Conservation (phyloP, 1,139 yeast species). For the Yamadazyma kanchanaburiensis region DNA sequence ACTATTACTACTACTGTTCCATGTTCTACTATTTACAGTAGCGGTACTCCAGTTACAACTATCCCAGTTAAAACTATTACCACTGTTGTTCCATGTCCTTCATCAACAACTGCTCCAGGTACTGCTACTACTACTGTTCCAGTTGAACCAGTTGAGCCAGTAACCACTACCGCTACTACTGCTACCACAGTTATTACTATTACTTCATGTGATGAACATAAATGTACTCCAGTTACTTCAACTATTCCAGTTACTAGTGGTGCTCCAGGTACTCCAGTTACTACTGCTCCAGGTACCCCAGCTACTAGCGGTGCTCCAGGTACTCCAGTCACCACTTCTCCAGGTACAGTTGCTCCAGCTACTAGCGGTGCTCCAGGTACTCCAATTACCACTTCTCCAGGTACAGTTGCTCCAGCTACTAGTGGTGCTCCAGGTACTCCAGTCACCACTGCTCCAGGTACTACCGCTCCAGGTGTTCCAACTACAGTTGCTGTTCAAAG, state of each 20-base stretch:
- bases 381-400: no score
- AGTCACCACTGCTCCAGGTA: no score
- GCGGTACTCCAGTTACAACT: not conserved
- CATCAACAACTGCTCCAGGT: not conserved
- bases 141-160: no score
- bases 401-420: no score
- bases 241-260: slow-evolving; percentile 1
- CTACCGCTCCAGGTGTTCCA: no score
- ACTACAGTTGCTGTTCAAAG: no score
- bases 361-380: slow-evolving; percentile 1
- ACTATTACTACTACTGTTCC: slow-evolving; percentile 2
- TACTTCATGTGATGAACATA: no score
- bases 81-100: slow-evolving; percentile 1
- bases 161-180: slow-evolving; percentile 1
- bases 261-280: slow-evolving; percentile 1
- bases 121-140: slow-evolving; percentile 1
- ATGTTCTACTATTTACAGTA: not conserved
- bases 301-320: no score
- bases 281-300: slow-evolving; percentile 1
- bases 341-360: slow-evolving; percentile 1
- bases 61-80: not conserved
- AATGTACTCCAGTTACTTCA: no score
- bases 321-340: slow-evolving; percentile 2
- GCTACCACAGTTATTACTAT: no score
- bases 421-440: no score